phyloP scores from a whole-genome alignment of 2,329 filamentous ascomycete genomes.

The Fusarium foetens region DNA sequence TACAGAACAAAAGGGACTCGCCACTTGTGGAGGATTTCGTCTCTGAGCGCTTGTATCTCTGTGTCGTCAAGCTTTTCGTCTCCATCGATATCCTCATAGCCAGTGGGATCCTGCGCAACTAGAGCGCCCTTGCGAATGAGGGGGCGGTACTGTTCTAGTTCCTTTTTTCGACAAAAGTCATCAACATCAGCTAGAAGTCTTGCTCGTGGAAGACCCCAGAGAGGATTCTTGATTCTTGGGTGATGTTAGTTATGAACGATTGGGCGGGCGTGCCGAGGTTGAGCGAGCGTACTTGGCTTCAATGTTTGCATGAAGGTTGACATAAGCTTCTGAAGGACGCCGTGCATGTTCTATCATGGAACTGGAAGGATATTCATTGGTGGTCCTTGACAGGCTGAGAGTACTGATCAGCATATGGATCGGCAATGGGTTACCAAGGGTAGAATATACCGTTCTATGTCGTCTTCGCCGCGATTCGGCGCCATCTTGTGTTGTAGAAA shows the following conservation, averaged over 20 bases:
- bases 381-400: slow-evolving; percentile 37
- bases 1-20: slow-evolving; percentile 70
- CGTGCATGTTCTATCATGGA: slow-evolving; percentile 52
- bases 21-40: slow-evolving; percentile 76
- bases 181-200: slow-evolving; percentile 66
- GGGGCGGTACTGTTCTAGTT: slow-evolving; percentile 66
- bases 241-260: slow-evolving; percentile 25
- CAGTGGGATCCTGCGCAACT: slow-evolving; percentile 74
- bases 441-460: slow-evolving; percentile 43
- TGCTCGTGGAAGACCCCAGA: slow-evolving; percentile 63
- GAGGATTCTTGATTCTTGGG: slow-evolving; percentile 56
- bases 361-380: slow-evolving; percentile 44
- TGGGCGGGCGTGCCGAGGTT: no score
- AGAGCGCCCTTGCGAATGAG: slow-evolving; percentile 76
- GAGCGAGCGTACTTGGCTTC: slow-evolving; percentile 56
- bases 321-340: slow-evolving; percentile 46
- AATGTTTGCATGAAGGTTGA: slow-evolving; percentile 58
- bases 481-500: slow-evolving; percentile 30
- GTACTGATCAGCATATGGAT: slow-evolving; percentile 30
- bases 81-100: slow-evolving; percentile 68
- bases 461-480: slow-evolving; percentile 41
- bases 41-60: slow-evolving; percentile 68
- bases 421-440: neutral
- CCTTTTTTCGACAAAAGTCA: slow-evolving; percentile 69
- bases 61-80: slow-evolving; percentile 66